These are phyloP conservation scores for Raffaelea ambrosiae DNA, from an alignment of 2,329 filamentous ascomycete genomes.

Conservation along the genomic window DNA sequence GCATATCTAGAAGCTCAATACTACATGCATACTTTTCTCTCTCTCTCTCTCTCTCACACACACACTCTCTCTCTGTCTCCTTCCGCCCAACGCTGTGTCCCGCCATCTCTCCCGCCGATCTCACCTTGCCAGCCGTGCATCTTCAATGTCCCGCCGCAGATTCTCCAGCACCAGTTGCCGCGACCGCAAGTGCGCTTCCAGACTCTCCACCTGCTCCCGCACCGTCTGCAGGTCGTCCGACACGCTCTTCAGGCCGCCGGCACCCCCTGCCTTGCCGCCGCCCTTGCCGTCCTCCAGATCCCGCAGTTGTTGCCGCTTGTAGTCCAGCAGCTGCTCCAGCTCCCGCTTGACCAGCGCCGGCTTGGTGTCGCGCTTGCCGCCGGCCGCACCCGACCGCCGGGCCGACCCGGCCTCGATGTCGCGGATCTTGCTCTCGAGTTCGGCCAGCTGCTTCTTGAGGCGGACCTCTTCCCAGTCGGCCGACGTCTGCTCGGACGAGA, in stretches of 20 bases:
- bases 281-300: constrained; percentile 66
- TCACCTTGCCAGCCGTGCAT: constrained; percentile 59
- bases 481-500: constrained; percentile 64
- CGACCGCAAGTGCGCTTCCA: constrained; percentile 73
- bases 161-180: constrained; percentile 69
- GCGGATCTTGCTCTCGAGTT: constrained; percentile 80
- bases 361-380: constrained; percentile 64
- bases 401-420: constrained; percentile 67
- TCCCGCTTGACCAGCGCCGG: constrained; percentile 91
- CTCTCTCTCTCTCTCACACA: too few relatives aligned
- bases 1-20: too few relatives aligned
- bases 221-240: constrained; percentile 82
- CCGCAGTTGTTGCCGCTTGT: constrained; percentile 74
- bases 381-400: constrained; percentile 33
- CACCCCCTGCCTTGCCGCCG: constrained; percentile 57
- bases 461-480: constrained; percentile 98
- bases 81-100: too few relatives aligned
- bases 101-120: background rate
- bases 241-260: constrained; percentile 66
- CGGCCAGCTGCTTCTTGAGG: constrained; percentile 82
- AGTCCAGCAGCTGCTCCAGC: constrained; percentile 87
- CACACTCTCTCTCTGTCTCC: too few relatives aligned
- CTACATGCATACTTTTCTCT: too few relatives aligned
- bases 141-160: constrained; percentile 74
- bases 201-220: constrained; percentile 86